Evolutionary conservation across 1,284 basidiomycete species (phyloP).

Genomic region (Trametes pubescens): DNA sequence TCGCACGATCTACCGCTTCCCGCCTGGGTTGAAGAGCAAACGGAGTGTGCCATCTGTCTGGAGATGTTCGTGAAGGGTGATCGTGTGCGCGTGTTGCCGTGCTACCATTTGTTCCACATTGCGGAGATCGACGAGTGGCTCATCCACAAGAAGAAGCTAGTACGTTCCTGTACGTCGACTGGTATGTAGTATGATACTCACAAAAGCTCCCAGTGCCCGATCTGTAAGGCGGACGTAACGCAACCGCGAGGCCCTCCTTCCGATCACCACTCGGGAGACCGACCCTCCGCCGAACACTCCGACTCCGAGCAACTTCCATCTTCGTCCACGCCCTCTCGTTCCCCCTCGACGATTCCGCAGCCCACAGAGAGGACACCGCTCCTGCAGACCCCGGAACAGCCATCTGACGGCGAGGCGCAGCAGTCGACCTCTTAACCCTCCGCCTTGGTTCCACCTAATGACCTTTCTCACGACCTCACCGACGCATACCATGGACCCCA

Average conservation of each 20-base stretch:
- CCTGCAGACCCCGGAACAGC: conserved; percentile 23
- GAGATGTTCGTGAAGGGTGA: conserved; percentile 87
- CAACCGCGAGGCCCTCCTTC: conserved; percentile 52
- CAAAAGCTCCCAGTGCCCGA: conserved; percentile 69
- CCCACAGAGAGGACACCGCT: conserved; percentile 35
- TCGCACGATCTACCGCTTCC: conserved; percentile 46
- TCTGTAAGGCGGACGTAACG: conserved; percentile 90
- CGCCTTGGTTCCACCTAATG: not conserved
- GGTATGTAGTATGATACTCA: not conserved
- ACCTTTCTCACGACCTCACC: conserved; percentile 22
- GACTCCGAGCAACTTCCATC: not conserved
- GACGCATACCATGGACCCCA: conserved; percentile 30
- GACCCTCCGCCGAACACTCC: conserved; percentile 15
- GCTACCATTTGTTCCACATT: conserved; percentile 88
- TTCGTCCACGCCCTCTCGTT: conserved; percentile 11
- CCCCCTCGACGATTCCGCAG: conserved; percentile 16
- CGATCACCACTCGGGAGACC: conserved; percentile 19
- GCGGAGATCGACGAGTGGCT: conserved; percentile 92
- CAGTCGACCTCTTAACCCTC: conserved; percentile 13
- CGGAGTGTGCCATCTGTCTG: conserved; percentile 91
- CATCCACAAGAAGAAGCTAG: conserved; percentile 88
- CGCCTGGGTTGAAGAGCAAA: conserved; percentile 78
- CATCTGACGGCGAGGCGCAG: conserved; percentile 9
- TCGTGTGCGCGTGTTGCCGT: conserved; percentile 87
- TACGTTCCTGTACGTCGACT: conserved; percentile 47